Evolutionary conservation across 306 rosid genomes (phyloP).

Genomic region (Calophaca sinica): DNA sequence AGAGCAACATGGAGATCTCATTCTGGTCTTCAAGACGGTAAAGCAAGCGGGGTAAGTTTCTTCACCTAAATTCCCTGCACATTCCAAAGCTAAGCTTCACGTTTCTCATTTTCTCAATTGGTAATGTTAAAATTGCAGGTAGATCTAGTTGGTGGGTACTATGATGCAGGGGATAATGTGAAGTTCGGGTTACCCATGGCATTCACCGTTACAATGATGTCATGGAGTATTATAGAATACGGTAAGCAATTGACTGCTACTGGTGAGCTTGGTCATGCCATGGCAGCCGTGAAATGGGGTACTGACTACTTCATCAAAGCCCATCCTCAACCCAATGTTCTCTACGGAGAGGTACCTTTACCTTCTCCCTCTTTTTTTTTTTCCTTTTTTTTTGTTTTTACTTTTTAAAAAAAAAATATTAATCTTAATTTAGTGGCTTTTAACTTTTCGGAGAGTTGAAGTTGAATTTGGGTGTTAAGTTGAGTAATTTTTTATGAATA

Average conservation of each 20-base stretch:
- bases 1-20: constrained; percentile 91
- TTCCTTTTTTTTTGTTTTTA: too few relatives aligned
- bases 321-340: constrained; percentile 85
- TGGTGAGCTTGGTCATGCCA: constrained; percentile 89
- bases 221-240: constrained; percentile 94
- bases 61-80: not conserved
- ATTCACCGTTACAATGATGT: constrained; percentile 94
- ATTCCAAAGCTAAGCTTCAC: not conserved
- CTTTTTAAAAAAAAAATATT: too few relatives aligned
- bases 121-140: constrained; percentile 57
- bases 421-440: too few relatives aligned
- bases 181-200: constrained; percentile 99
- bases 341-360: constrained; percentile 83
- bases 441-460: not conserved
- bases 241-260: constrained; percentile 77
- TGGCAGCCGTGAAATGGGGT: constrained; percentile 96
- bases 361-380: not conserved
- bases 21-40: constrained; percentile 91
- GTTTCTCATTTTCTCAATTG: not conserved
- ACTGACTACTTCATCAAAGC: constrained; percentile 95
- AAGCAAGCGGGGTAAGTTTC: constrained; percentile 76
- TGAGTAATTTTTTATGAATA: not conserved
- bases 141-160: constrained; percentile 95
- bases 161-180: constrained; percentile 98
- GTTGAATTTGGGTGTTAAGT: constrained; percentile 7